Evolutionary conservation across 768 basidiomycete species (phyloP), one percentile per base, ranked within the genome.

Genomic region (Mycena latifolia): DNA sequence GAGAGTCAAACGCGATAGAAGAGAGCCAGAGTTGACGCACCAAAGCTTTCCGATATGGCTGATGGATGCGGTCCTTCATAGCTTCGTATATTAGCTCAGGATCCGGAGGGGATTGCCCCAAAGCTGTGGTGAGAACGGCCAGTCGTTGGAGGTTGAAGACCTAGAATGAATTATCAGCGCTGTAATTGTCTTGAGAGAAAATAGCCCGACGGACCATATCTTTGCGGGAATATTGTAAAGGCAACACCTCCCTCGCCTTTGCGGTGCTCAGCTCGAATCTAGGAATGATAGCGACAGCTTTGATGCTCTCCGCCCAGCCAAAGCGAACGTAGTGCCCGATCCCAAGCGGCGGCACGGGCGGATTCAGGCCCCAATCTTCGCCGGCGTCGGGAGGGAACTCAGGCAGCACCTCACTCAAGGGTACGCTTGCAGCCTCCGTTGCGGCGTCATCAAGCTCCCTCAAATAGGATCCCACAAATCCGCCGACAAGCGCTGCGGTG

Each of bases 51-150:
- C 98, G 90, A 77, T 98, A 99, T 1, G 98, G 98, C 76, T 99
- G 98, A 77, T 99, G 98, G 17, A 99, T 87, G 56, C 93, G 89
- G 79, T 99, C 98, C 74, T 98, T 97, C 98, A 99, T 99, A 2
- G 97, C 97, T 76, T 99, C 97, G 77, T 97, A 99, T 63, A 99
- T 98, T n/a, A 99, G 88, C 24, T 90, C 93, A 0, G 98, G 89
- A 75, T 99, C 95, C 1, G 96, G 96, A 1, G 98, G 97, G 14
- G 90, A 88, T 73, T 92, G 91, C 4, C 89, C 92, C 14, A 99
- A 86, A 0, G 98, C 96, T 3, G 96, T 97, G 1, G 97, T 99
- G 59, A 99, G 85, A 29, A 99, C 98, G 0, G 97, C 98, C 17
- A 99, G 82, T 24, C 98, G 89, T 78, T 99, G 98, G 58, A 99